phyloP scores from a whole-genome alignment of 2,329 filamentous ascomycete genomes.

The Aspergillus aculeatus region DNA sequence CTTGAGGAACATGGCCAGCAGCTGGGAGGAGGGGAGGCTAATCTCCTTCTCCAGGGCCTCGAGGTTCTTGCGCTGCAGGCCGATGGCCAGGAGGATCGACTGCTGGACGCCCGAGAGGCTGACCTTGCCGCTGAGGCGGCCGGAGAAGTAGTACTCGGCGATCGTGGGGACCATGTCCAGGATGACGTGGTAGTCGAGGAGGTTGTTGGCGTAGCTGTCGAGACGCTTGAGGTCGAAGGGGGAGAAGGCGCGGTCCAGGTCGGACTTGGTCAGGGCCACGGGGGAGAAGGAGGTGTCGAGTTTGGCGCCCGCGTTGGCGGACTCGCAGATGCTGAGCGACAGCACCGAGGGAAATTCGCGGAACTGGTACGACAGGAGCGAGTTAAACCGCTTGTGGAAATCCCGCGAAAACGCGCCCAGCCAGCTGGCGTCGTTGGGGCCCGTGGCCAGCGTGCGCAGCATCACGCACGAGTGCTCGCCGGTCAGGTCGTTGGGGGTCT shows the following conservation, averaged over 20 bases:
- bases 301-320: conserved; percentile 70
- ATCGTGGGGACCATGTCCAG: conserved; percentile 86
- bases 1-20: conserved; percentile 97
- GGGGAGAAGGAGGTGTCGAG: conserved; percentile 58
- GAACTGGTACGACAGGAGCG: conserved; percentile 90
- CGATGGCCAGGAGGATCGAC: conserved; percentile 82
- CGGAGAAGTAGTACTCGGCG: conserved; percentile 80
- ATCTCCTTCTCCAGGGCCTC: conserved; percentile 78
- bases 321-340: conserved; percentile 84
- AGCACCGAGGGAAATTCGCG: conserved; percentile 73
- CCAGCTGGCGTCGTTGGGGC: conserved; percentile 71
- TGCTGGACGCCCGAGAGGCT: conserved; percentile 80
- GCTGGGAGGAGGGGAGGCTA: conserved; percentile 69
- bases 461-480: conserved; percentile 98
- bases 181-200: conserved; percentile 97
- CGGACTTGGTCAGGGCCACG: conserved; percentile 64
- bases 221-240: conserved; percentile 94
- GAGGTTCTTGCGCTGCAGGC: conserved; percentile 85
- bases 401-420: conserved; percentile 86
- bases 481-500: conserved; percentile 93
- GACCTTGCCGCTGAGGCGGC: conserved; percentile 65
- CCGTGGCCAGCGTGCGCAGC: conserved; percentile 70
- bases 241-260: conserved; percentile 75
- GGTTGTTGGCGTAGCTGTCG: conserved; percentile 92
- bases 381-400: conserved; percentile 91